phyloP scores from a whole-genome alignment of 805 yeast species.

The Wickerhamomyces kurtzmanii region DNA sequence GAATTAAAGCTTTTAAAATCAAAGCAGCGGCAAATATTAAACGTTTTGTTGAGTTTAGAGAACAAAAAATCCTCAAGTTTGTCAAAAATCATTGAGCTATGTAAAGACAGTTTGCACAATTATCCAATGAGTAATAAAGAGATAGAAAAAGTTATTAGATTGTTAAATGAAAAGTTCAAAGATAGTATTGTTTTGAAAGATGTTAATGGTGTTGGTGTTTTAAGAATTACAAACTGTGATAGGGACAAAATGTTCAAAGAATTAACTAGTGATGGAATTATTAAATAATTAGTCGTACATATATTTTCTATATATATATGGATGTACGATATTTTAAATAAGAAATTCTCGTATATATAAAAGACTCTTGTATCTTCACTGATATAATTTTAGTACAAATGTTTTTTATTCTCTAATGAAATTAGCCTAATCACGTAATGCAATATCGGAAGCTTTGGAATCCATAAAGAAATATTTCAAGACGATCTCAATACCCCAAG shows the following conservation, averaged over 20 bases:
- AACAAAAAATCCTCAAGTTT: constrained; percentile 14
- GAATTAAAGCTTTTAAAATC: constrained; percentile 15
- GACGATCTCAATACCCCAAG: constrained; percentile 71
- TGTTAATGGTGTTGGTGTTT: too few species aligned
- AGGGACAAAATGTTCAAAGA: too few species aligned
- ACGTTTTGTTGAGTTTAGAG: constrained; percentile 16
- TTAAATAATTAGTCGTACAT: too few species aligned
- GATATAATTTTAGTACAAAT: too few species aligned
- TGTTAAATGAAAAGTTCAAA: constrained; percentile 11
- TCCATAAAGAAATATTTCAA: constrained; percentile 85
- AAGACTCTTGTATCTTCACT: too few species aligned
- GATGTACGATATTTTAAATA: too few species aligned
- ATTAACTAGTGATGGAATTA: too few species aligned
- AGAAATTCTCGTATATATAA: too few species aligned
- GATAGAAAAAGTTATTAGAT: constrained; percentile 9
- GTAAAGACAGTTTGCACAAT: constrained; percentile 8
- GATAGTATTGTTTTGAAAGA: constrained; percentile 9
- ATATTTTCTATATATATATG: too few species aligned
- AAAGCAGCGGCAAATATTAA: constrained; percentile 20
- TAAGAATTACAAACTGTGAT: too few species aligned
- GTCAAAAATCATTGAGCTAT: constrained; percentile 8
- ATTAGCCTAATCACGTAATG: constrained; percentile 25
- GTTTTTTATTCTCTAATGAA: too few species aligned
- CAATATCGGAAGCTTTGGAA: constrained; percentile 87
- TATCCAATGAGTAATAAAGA: constrained; percentile 10